Evolutionary conservation across 2,329 filamentous ascomycete species (phyloP).

Genomic region (Talaromyces rugulosus): DNA sequence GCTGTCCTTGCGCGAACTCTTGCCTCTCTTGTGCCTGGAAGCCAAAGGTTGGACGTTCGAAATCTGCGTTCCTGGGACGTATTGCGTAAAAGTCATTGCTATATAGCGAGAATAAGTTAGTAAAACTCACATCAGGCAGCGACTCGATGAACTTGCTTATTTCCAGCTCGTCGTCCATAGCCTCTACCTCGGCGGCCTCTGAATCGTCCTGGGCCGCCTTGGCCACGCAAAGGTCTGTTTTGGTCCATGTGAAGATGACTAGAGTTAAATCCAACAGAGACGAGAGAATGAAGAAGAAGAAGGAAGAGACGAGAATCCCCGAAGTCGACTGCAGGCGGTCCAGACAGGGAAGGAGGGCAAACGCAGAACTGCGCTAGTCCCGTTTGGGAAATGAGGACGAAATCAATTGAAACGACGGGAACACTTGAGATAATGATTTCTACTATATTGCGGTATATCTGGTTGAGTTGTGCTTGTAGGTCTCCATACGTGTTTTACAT

Average conservation of each 20-base stretch:
- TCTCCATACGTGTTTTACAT: neutral
- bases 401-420: neutral
- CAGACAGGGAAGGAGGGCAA: neutral
- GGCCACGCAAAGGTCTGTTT: neutral
- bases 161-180: neutral
- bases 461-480: neutral
- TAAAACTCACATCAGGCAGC: neutral
- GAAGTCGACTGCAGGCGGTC: neutral
- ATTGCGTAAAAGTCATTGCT: neutral
- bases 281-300: neutral
- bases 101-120: neutral
- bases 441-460: neutral
- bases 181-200: neutral
- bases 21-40: neutral
- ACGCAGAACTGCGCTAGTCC: neutral
- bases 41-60: neutral
- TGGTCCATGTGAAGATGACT: neutral
- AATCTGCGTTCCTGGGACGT: neutral
- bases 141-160: neutral
- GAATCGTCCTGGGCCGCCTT: neutral
- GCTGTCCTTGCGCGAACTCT: neutral
- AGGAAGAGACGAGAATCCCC: neutral
- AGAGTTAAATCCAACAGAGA: neutral
- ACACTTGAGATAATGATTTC: neutral
- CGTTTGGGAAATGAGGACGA: neutral